Evolutionary conservation across 192 early-diverging fungal genomes (phyloP).

Genomic region (Kappamyces sp.): DNA sequence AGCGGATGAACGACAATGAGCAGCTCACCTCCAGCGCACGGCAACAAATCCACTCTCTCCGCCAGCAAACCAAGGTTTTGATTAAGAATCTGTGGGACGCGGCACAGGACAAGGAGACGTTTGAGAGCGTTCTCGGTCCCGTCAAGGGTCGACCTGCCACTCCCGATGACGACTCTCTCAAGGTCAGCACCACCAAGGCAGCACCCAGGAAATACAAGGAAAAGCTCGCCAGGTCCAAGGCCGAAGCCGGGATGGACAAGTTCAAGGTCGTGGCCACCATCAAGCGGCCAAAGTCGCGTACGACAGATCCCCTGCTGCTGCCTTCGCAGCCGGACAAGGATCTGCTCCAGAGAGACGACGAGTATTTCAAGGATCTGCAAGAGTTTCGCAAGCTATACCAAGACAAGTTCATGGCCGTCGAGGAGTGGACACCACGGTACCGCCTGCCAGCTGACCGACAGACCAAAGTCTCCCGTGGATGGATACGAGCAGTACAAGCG

Average conservation of each 20-base stretch:
- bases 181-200: neutral
- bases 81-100: conserved; percentile 9
- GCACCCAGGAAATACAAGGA: neutral
- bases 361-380: conserved; percentile 4
- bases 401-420: neutral
- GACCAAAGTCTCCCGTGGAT: neutral
- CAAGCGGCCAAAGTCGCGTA: no score
- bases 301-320: no score
- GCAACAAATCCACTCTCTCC: no score
- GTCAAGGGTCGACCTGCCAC: neutral
- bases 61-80: neutral
- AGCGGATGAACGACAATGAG: no score
- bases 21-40: no score
- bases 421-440: neutral
- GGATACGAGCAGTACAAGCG: no score
- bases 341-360: neutral
- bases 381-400: conserved; percentile 10
- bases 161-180: neutral
- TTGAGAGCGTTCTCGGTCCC: no score
- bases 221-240: no score
- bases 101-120: neutral
- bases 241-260: no score
- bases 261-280: no score
- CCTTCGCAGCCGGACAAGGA: no score
- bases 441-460: neutral